Base-by-base conservation (phyloP, 2,329 filamentous ascomycete species). In the Alternaria sp. region DNA sequence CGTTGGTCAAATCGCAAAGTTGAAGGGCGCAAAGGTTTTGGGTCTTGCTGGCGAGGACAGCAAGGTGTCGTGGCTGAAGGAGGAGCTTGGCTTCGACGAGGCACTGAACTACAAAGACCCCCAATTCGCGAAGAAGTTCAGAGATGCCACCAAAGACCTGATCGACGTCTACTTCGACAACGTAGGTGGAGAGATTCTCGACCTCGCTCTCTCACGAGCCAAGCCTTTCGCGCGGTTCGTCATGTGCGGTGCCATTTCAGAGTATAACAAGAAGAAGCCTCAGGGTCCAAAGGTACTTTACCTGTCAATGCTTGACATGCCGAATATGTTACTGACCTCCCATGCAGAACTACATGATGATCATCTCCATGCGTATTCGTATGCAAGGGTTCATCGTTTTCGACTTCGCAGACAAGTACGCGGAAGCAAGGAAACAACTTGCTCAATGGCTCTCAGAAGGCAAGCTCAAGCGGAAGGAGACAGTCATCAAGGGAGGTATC, bases 1-100 rank as follows among this genome's bases (percentile, higher is more conserved):
- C 1, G 91, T 87, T 0, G 91, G 90, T 0, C 92, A 94, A 79
- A 92, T 94, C 67, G 90, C 90, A 18, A 93, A 92, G 82, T 80
- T 92, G 54, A 87, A 88, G 77, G 91, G 82, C 2, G 82, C 79
- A 60, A 80, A 70, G 59, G 83, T 87, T 3, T 72, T 86, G 22
- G 85, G 85, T 4, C 81, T 87, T 59, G 82, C 85, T 0, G 84
- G 85, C 1, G 80, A 79, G 3, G 83, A 85, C 52, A 83, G 81
- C 28, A 87, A 87, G 72, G 85, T 85, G 60, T 68, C 74, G 30
- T 84, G 83, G 81, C 76, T 93, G 63, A 83, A 86, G 28, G 80
- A 83, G 54, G 76, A 79, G 61, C 74, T 87, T 8, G 85, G 85
- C 4, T 84, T 84, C 27, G 84, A 88, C 71, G 77, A 81, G 36